These are phyloP conservation scores for Golovinomyces cichoracearum DNA, from an alignment of 2,329 filamentous ascomycete species.

Conservation along the genomic window DNA sequence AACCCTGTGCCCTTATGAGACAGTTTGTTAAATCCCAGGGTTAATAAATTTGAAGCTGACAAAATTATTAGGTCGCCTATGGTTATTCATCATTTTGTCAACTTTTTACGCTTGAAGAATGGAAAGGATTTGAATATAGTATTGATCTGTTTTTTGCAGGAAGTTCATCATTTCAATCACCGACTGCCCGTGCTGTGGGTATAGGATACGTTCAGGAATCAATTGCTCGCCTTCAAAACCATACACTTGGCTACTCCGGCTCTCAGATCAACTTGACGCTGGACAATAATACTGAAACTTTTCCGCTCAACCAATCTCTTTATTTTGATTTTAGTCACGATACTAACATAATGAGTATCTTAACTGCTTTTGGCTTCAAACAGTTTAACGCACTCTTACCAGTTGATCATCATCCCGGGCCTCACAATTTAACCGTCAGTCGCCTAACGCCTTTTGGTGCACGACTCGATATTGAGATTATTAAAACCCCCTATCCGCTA, in stretches of 20 bases:
- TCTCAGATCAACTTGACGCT: constrained; percentile 44
- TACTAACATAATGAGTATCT: constrained; percentile 42
- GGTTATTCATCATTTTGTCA: constrained; percentile 51
- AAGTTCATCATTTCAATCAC: constrained; percentile 15
- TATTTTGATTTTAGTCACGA: constrained; percentile 63
- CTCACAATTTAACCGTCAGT: constrained; percentile 37
- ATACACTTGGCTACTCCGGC: constrained; percentile 31
- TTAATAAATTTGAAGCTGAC: constrained; percentile 3
- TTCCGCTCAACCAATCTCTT: constrained; percentile 45
- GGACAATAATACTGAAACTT: constrained; percentile 39
- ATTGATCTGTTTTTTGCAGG: constrained; percentile 41
- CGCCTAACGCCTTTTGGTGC: constrained; percentile 48
- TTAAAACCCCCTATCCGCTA: constrained; percentile 39
- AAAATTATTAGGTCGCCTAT: constrained; percentile 29
- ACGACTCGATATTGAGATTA: constrained; percentile 48
- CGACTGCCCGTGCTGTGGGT: constrained; percentile 34
- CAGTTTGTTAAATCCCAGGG: constrained; percentile 16
- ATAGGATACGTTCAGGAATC: constrained; percentile 50
- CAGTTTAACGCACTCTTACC: constrained; percentile 40
- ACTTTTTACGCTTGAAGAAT: constrained; percentile 51
- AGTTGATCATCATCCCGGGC: constrained; percentile 25
- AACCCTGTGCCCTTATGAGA: constrained; percentile 52
- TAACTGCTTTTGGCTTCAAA: constrained; percentile 45
- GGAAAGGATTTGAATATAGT: constrained; percentile 45
- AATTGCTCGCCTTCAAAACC: constrained; percentile 41